Percentiles rank a stretch among this genome's conserved stretches.
phyloP scores from a whole-genome alignment of 768 basidiomycete species.

The Mycena latifolia region DNA sequence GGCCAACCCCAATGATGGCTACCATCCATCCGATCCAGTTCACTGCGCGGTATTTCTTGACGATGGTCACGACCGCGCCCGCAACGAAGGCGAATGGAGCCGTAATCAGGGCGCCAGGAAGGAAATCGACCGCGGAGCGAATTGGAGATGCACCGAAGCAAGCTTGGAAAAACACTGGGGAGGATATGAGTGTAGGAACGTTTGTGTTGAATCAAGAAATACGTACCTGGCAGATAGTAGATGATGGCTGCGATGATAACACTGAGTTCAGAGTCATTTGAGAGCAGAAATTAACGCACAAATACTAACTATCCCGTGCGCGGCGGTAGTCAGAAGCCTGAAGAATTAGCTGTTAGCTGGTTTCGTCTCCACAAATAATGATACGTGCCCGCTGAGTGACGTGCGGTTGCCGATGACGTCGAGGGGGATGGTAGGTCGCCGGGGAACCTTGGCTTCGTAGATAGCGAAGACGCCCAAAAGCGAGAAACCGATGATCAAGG shows the following conservation, averaged over 20 bases:
- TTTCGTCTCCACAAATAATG: neutral
- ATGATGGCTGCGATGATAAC: constrained; percentile 26
- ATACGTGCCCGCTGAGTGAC: constrained; percentile 49
- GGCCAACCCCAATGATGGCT: constrained; percentile 51
- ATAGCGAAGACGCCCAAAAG: constrained; percentile 45
- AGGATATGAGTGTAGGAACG: neutral
- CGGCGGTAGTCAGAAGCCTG: constrained; percentile 47
- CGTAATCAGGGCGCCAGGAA: constrained; percentile 48
- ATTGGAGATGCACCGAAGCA: constrained; percentile 52
- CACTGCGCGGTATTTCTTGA: constrained; percentile 49
- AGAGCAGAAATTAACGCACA: constrained; percentile 28
- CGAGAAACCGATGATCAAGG: constrained; percentile 53
- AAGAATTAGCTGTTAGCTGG: neutral
- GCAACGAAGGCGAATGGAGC: constrained; percentile 53
- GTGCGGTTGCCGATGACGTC: constrained; percentile 52
- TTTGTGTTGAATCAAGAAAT: neutral
- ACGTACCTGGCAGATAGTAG: constrained; percentile 50
- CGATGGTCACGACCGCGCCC: constrained; percentile 46
- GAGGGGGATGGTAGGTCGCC: constrained; percentile 42
- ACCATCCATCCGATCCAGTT: constrained; percentile 52
- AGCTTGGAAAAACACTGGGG: constrained; percentile 59
- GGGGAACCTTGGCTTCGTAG: constrained; percentile 43
- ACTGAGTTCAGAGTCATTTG: neutral
- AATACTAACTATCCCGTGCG: constrained; percentile 39
- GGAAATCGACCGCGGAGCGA: constrained; percentile 50